Evolutionary conservation across 441 rosid species (phyloP), one percentile per base, ranked within the genome.

Genomic region (Pelargonium hybrid): DNA sequence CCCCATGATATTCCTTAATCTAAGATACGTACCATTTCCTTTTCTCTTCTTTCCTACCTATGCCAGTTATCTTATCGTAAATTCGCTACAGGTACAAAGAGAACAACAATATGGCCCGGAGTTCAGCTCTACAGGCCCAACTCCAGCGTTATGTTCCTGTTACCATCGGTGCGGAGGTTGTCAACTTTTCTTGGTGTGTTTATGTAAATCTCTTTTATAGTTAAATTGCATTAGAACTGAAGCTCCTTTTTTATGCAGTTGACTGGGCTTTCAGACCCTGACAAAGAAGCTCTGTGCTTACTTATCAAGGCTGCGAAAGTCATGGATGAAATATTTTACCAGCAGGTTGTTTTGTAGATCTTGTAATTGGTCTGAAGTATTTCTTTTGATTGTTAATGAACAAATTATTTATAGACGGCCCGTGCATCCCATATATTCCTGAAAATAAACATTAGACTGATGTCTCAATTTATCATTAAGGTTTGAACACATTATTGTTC

Each of bases 301-400:
- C 78, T 93, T 73, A 81, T 91, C 69, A 86, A 87, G 86, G 96
- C 98, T 78, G 97, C 96, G 73, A 81, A 75, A 82, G 43, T 90
- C 59, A 80, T 91, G 72, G 96, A 91, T 71, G 96, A 93, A 63
- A 91, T 90, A 63, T 93, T 91, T 71, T 78, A 85, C 80, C 81
- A 79, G 75, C 98, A 91, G 98, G 98, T 90, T 68, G 66, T 41
- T 41, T 41, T 41, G 45, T 59, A 2, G 13, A 59, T 59, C 25
- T 21, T 59, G 64, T 59, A 59, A 11, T 23, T 59, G 25, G 26
- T 57, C 34, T 57, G 7, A 21, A 57, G 65, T 59, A 59, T 59
- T 9, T 21, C 31, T 59, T 29, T 59, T 23, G 15, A 59, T 21
- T 23, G 65, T 21, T 18, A 31, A 18, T 21, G 13, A 21, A 7